Evolutionary conservation across 2,329 filamentous ascomycete species (phyloP).

Genomic region (Aspergillus niger): DNA sequence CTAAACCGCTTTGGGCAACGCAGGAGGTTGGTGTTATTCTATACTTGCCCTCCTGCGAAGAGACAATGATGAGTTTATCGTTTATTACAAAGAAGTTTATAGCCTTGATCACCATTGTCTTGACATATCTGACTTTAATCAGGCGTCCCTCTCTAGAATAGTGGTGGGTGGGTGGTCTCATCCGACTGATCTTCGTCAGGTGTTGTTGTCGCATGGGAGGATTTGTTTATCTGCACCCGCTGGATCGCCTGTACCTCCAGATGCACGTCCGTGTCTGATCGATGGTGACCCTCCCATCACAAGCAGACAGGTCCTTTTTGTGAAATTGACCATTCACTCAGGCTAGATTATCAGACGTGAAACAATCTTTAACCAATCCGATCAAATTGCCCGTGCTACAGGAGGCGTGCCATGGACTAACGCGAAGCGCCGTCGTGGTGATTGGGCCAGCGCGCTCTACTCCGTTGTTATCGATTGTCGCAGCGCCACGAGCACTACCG

Average conservation of each 20-base stretch:
- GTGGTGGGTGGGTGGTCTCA: not conserved
- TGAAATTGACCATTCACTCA: not conserved
- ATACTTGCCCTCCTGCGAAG: not conserved
- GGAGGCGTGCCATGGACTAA: slow-evolving; percentile 7
- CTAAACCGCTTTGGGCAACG: slow-evolving; percentile 33
- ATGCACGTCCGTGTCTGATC: slow-evolving; percentile 1
- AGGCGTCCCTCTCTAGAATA: not conserved
- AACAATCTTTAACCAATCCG: not conserved
- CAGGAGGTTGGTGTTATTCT: slow-evolving; percentile 18
- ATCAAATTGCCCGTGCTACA: not conserved
- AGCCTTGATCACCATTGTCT: not conserved
- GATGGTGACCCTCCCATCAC: not conserved
- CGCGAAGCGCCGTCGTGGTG: slow-evolving; percentile 19
- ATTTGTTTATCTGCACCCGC: slow-evolving; percentile 6
- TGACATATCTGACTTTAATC: not conserved
- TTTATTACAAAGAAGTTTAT: not conserved
- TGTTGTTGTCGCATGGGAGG: slow-evolving; percentile 1
- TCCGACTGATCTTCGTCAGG: not conserved
- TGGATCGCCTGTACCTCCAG: not conserved
- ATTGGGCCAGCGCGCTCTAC: slow-evolving; percentile 20
- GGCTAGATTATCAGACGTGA: not conserved
- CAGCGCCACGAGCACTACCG: slow-evolving; percentile 12
- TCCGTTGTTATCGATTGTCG: slow-evolving; percentile 7
- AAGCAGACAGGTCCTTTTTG: not conserved
- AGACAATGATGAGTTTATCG: not conserved